Evolutionary conservation across 140 eudicot genomes (phyloP).

Genomic region (Anethum foeniculum): DNA sequence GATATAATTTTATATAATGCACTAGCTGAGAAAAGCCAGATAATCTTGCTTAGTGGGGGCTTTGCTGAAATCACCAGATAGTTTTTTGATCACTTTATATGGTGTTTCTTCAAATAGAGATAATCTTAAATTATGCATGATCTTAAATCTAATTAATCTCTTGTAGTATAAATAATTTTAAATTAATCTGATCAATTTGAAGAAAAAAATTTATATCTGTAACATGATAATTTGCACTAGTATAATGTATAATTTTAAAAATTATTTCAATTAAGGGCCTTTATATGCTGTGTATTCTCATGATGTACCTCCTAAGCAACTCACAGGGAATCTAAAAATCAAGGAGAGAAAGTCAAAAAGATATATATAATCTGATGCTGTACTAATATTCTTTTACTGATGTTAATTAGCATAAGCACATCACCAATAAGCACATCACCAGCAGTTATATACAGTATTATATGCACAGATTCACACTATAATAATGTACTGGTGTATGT

Average conservation of each 20-base stretch:
- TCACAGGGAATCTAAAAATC: neutral
- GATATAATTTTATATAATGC: neutral
- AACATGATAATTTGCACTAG: no score
- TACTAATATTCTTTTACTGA: neutral
- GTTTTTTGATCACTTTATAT: neutral
- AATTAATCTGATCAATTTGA: no score
- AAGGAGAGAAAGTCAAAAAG: neutral
- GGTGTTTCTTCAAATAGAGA: neutral
- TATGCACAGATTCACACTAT: neutral
- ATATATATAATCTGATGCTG: neutral
- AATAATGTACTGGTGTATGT: no score
- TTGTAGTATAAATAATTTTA: no score
- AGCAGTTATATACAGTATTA: neutral
- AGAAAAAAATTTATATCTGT: no score
- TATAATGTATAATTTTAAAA: no score
- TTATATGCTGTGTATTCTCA: neutral
- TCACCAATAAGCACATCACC: neutral
- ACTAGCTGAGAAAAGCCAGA: neutral
- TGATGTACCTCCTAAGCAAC: neutral
- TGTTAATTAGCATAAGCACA: neutral
- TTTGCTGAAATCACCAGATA: neutral
- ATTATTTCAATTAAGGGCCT: no score
- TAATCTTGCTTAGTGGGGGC: neutral
- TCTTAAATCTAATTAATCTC: neutral
- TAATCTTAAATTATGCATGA: neutral